Percentiles rank a stretch among this genome's conserved stretches.
These are phyloP conservation scores for Recurvomyces mirabilis DNA, from an alignment of 495 filamentous ascomycete species.

Conservation along the genomic window DNA sequence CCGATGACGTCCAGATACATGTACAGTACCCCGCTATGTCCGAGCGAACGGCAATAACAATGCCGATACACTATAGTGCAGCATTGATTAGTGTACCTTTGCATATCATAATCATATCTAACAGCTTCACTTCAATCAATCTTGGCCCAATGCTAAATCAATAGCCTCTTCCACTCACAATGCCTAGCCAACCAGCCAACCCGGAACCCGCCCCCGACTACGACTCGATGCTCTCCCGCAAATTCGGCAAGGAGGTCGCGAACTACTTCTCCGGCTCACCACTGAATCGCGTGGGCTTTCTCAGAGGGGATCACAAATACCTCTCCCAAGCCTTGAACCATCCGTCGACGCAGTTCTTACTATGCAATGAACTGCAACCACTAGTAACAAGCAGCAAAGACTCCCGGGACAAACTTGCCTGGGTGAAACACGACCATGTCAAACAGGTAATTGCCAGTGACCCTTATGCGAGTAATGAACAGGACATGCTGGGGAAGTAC, in stretches of 20 bases:
- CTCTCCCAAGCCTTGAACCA: slow-evolving; percentile 65
- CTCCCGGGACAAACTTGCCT: slow-evolving; percentile 44
- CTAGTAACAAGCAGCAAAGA: slow-evolving; percentile 40
- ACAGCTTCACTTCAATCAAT: no score
- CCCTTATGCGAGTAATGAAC: slow-evolving; percentile 60
- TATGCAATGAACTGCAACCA: slow-evolving; percentile 70
- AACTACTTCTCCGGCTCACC: slow-evolving; percentile 90
- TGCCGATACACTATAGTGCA: no score
- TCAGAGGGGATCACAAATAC: slow-evolving; percentile 69
- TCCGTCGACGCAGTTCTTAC: slow-evolving; percentile 56
- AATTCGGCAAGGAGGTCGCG: slow-evolving; percentile 79
- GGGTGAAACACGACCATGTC: slow-evolving; percentile 52
- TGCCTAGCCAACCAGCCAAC: slow-evolving; percentile 25
- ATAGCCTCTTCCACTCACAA: no score
- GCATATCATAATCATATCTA: no score
- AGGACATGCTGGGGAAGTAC: slow-evolving; percentile 57
- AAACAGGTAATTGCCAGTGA: slow-evolving; percentile 56
- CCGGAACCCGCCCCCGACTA: slow-evolving; percentile 51
- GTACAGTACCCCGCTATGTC: no score
- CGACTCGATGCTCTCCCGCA: slow-evolving; percentile 73
- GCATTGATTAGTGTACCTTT: no score
- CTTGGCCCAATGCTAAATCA: no score
- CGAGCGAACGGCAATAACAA: no score
- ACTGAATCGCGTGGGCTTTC: slow-evolving; percentile 72
- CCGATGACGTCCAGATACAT: no score